phyloP scores from a whole-genome alignment of 2,329 filamentous ascomycete genomes.

The Xylaria hypoxylon region DNA sequence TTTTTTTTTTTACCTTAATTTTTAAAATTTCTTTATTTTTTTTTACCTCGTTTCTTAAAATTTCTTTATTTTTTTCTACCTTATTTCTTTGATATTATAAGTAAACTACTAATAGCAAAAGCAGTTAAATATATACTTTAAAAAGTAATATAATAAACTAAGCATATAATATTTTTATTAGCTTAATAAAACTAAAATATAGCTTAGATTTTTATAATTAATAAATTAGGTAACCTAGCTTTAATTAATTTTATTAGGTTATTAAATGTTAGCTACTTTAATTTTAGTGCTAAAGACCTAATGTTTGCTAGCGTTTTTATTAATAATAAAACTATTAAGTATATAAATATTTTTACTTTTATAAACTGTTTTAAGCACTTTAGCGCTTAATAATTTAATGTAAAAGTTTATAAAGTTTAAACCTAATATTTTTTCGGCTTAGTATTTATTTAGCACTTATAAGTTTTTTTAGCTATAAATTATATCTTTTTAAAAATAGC shows the following conservation, averaged over 20 bases:
- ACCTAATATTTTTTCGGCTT: neutral
- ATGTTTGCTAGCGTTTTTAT: neutral
- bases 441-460: slow-evolving; percentile 7
- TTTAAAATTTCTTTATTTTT: too few species aligned
- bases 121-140: neutral
- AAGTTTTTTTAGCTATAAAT: slow-evolving; percentile 9
- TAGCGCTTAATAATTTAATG: neutral
- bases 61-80: neutral
- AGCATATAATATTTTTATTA: too few species aligned
- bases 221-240: neutral
- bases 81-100: too few species aligned
- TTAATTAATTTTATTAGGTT: neutral
- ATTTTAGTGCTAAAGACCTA: neutral
- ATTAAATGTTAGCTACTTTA: slow-evolving; percentile 1
- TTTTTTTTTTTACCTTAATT: too few species aligned
- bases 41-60: neutral
- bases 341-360: slow-evolving; percentile 7
- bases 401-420: slow-evolving; percentile 3
- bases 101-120: neutral
- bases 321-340: slow-evolving; percentile 9
- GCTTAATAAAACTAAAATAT: slow-evolving; percentile 2
- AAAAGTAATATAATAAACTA: neutral
- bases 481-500: neutral
- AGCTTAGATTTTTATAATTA: neutral
- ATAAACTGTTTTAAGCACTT: slow-evolving; percentile 17